phyloP scores from a whole-genome alignment of 2,329 filamentous ascomycete genomes.

The Colletotrichum sublineola region DNA sequence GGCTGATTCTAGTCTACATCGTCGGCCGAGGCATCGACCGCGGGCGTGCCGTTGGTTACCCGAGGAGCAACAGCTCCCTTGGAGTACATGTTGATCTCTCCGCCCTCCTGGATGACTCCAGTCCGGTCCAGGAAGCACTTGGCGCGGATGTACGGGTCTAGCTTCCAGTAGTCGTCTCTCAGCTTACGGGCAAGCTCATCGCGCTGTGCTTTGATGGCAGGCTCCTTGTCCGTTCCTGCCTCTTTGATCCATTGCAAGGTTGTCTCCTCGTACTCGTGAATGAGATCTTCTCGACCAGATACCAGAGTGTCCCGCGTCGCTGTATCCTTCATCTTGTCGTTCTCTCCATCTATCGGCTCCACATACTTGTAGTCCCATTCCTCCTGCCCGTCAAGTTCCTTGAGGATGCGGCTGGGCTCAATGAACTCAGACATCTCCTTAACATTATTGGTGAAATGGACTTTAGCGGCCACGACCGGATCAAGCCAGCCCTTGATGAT shows the following conservation, averaged over 20 bases:
- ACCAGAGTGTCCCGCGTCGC: conserved; percentile 74
- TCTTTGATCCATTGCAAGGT: conserved; percentile 81
- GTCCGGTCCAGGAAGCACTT: conserved; percentile 87
- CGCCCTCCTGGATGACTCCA: conserved; percentile 77
- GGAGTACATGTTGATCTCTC: conserved; percentile 79
- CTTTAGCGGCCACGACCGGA: conserved; percentile 93
- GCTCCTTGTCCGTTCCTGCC: conserved; percentile 60
- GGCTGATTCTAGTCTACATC: conserved; percentile 59
- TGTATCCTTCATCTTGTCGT: conserved; percentile 77
- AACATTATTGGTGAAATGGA: conserved; percentile 89
- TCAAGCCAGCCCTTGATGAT: conserved; percentile 97
- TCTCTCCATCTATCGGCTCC: conserved; percentile 82
- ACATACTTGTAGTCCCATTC: conserved; percentile 86
- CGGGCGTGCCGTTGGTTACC: conserved; percentile 44
- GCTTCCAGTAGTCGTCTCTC: conserved; percentile 83
- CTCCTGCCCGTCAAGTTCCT: conserved; percentile 88
- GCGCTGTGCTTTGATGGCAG: conserved; percentile 68
- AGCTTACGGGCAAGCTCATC: conserved; percentile 73
- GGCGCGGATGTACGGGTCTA: conserved; percentile 90
- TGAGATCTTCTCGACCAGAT: conserved; percentile 73
- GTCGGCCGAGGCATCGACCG: conserved; percentile 55
- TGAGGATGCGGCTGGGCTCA: conserved; percentile 76
- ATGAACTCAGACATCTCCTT: conserved; percentile 86
- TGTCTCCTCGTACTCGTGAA: conserved; percentile 78
- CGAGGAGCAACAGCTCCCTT: conserved; percentile 44